phyloP scores from a whole-genome alignment of 768 basidiomycete species.

The Rhizopogon rudus region DNA sequence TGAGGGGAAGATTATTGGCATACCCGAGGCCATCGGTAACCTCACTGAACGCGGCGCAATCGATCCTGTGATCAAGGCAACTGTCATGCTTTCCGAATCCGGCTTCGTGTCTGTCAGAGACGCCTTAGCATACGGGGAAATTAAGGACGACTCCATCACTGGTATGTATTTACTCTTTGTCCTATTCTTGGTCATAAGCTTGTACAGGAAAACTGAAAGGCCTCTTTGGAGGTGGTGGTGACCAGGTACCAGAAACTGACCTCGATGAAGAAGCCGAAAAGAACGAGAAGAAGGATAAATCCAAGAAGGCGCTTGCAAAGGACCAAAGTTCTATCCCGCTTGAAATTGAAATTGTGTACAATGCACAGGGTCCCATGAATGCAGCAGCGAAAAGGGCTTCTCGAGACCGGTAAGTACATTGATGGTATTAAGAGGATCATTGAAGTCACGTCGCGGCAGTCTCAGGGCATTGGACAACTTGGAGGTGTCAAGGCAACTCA shows the following conservation, averaged over 20 bases:
- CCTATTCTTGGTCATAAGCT: slow-evolving; percentile 9
- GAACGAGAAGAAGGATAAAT: slow-evolving; percentile 32
- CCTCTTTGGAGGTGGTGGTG: slow-evolving; percentile 64
- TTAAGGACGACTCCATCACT: slow-evolving; percentile 74
- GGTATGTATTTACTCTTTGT: slow-evolving; percentile 36
- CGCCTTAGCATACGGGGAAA: slow-evolving; percentile 74
- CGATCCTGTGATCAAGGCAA: slow-evolving; percentile 86
- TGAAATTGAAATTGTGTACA: slow-evolving; percentile 55
- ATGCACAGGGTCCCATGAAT: slow-evolving; percentile 69
- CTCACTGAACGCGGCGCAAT: slow-evolving; percentile 76
- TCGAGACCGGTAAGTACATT: slow-evolving; percentile 55
- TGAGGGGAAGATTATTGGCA: slow-evolving; percentile 66
- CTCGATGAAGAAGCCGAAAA: slow-evolving; percentile 25
- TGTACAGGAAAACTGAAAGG: slow-evolving; percentile 76
- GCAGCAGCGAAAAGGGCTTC: slow-evolving; percentile 70
- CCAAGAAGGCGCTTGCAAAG: slow-evolving; percentile 29
- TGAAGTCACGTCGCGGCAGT: slow-evolving; percentile 34
- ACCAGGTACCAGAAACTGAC: slow-evolving; percentile 26
- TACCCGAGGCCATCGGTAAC: slow-evolving; percentile 74
- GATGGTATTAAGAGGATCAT: not conserved
- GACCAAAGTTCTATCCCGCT: slow-evolving; percentile 62
- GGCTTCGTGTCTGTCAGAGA: slow-evolving; percentile 80
- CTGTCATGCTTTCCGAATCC: slow-evolving; percentile 77
- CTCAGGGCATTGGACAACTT: slow-evolving; percentile 73
- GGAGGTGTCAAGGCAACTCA: slow-evolving; percentile 69